Percentiles rank a stretch among this genome's conserved stretches.
Conservation (phyloP, 352 stramenopile species). For the Phytophthora quininea region DNA sequence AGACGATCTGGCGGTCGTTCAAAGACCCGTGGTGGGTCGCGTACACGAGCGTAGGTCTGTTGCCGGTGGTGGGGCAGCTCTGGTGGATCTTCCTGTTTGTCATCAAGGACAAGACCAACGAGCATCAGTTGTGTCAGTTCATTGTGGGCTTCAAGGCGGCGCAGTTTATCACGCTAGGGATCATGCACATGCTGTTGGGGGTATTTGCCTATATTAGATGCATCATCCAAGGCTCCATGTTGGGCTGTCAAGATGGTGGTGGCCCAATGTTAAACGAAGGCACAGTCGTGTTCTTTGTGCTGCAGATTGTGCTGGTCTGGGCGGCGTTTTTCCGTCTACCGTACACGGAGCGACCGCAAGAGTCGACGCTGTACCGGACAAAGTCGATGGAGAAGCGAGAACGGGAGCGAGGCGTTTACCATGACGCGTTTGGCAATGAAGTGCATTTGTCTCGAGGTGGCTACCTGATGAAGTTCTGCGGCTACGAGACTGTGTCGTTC, state of each 20-base stretch:
- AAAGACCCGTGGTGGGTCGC: conserved; percentile 82
- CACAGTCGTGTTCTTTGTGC: conserved; percentile 82
- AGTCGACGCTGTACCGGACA: conserved; percentile 59
- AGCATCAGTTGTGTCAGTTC: conserved; percentile 93
- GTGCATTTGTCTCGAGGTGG: conserved; percentile 80
- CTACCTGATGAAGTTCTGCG: conserved; percentile 88
- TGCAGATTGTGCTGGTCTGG: conserved; percentile 88
- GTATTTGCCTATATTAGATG: conserved; percentile 77
- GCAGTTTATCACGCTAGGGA: conserved; percentile 89
- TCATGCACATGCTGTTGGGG: conserved; percentile 72
- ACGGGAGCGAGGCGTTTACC: conserved; percentile 53
- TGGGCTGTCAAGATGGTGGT: conserved; percentile 57
- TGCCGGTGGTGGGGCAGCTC: conserved; percentile 85
- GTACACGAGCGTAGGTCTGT: conserved; percentile 81
- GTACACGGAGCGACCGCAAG: conserved; percentile 73
- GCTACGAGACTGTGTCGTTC: conserved; percentile 87
- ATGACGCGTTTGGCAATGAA: conserved; percentile 84
- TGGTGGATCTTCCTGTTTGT: conserved; percentile 92
- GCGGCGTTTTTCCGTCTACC: conserved; percentile 84
- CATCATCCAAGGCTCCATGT: conserved; percentile 64
- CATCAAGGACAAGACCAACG: conserved; percentile 92
- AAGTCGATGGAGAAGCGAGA: conserved; percentile 53
- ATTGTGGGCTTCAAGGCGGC: conserved; percentile 92
- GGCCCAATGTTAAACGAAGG: conserved; percentile 69
- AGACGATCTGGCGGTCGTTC: conserved; percentile 88